A percentile compares a stretch with the other conserved stretches of the same genome.
Conservation (phyloP, 2,329 filamentous ascomycete genomes). For the Penicillium hordei region DNA sequence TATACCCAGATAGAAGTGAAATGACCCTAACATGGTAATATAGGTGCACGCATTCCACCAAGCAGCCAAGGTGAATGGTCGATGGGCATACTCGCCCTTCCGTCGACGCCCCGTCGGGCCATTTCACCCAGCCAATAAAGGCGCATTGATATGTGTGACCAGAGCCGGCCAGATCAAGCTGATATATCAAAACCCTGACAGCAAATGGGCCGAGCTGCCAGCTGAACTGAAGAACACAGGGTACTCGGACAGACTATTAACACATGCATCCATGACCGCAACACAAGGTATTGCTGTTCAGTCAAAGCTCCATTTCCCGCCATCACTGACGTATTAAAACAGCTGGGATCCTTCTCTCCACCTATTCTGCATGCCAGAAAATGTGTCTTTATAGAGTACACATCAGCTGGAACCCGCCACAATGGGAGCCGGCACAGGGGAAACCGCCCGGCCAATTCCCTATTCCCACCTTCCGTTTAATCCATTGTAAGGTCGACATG, state of each 20-base stretch:
- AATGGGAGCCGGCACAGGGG: conserved; percentile 50
- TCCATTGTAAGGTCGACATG: conserved; percentile 40
- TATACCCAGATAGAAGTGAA: neutral
- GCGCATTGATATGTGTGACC: conserved; percentile 74
- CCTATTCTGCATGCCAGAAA: conserved; percentile 61
- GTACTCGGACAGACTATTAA: conserved; percentile 72
- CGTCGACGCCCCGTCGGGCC: conserved; percentile 68
- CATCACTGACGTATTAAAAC: conserved; percentile 8
- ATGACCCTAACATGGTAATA: conserved; percentile 1
- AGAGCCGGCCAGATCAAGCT: conserved; percentile 71
- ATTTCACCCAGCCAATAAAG: conserved; percentile 65
- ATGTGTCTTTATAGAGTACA: conserved; percentile 71
- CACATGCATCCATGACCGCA: conserved; percentile 73
- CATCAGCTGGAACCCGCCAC: conserved; percentile 70
- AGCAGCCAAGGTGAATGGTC: conserved; percentile 60
- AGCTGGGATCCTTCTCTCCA: conserved; percentile 39
- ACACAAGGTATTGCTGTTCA: conserved; percentile 61
- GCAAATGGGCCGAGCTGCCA: conserved; percentile 68
- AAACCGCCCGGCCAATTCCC: conserved; percentile 35
- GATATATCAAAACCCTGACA: conserved; percentile 73
- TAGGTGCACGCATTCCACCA: conserved; percentile 53
- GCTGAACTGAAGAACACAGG: conserved; percentile 73
- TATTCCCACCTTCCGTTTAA: conserved; percentile 39
- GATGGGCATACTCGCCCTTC: conserved; percentile 69
- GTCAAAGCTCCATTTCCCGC: conserved; percentile 11